Base-by-base conservation (phyloP, 2,329 filamentous ascomycete genomes). In the Spiromastix sp. region DNA sequence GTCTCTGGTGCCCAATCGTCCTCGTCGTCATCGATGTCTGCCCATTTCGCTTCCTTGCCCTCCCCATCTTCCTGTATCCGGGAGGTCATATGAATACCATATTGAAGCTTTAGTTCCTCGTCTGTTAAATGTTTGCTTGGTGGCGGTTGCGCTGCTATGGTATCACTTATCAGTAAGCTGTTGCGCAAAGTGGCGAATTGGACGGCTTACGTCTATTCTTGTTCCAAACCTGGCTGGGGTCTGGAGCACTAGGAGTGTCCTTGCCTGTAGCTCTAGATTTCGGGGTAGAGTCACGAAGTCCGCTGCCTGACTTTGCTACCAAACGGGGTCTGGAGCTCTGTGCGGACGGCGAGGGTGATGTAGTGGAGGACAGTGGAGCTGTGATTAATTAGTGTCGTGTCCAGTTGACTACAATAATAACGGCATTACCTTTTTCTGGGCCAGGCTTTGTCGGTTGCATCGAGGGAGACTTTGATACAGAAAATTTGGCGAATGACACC, bases 191-290 rank as follows among this genome's bases (percentile, higher is more conserved):
- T 8, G 6, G 17, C 9, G 19, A 20, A 29, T 35, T 18, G n/a
- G 38, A 19, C 36, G 21, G 48, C 64, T 49, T 65, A 67, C 73
- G 73, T 59, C 74, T 67, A 51, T 79, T 80, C 58, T 77, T 79
- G 51, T 80, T 80, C 76, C 76, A 80, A 33, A 80, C 76, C 56
- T 77, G 75, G 55, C 67, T 77, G n/a, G 72, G 72, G 57, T 79
- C 74, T 32, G 76, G 74, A n/a, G 71, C 72, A 44, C 57, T 56
- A 42, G 56, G 56, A 36, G 66, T 65, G 38, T 63, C 62, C 40
- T 62, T 60, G 31, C 60, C 59, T 37, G 51, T 57, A 37, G 68
- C 56, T 32, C 61, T 60, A 16, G 65, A 46, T 39, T 71, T 72
- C 24, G 68, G 65, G 29, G 68, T 50, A 12, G 65, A 62, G 41